Base-by-base conservation (phyloP, 805 yeast genomes). In the Cyberlindnera amylophila region DNA sequence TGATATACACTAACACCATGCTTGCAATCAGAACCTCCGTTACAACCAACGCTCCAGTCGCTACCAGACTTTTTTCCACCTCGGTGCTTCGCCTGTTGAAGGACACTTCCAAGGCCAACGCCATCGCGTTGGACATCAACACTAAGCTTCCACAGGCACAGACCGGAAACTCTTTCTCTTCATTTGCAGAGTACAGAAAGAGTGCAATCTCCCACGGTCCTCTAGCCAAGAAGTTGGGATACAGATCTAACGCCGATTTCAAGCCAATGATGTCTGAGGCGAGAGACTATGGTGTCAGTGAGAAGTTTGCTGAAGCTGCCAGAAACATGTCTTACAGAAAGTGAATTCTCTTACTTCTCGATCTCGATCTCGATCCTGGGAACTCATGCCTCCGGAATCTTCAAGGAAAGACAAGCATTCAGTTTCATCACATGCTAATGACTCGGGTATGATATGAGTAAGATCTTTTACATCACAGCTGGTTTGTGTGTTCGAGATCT, bases 121-220 rank as follows among this genome's bases (percentile, higher is more conserved):
- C 59, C 13, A 48, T 47, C 8, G 53, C 53, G 3, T 31, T 49
- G 17, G 47, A 55, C 30, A 33, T 44, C 29, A 36, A 34, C 31
- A 33, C 41, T 35, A 26, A 31, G 32, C 24, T 32, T 30, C 47
- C 38, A 38, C 4, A 33, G 4, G 34, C 37, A 3, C 30, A 35
- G 17, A 32, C 58, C 4, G 68, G 70, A 13, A 62, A 65, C 53
- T 61, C 69, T 1, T 65, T 64, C 47, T 42, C 41, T 10, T 58
- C 66, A 0, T 65, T 65, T 44, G 59, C 61, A 29, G 69, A 65
- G 42, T 65, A 65, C 49, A 63, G 70, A 52, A 62, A 60, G 46
- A 54, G 55, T 17, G 68, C 69, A 11, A 62, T 57, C 43, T 64
- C 63, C 34, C 66, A 64, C 44, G 70, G 70, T 16, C 70, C 69